phyloP scores from a whole-genome alignment of 208 protist genomes.

The Leishmania mexicana region DNA sequence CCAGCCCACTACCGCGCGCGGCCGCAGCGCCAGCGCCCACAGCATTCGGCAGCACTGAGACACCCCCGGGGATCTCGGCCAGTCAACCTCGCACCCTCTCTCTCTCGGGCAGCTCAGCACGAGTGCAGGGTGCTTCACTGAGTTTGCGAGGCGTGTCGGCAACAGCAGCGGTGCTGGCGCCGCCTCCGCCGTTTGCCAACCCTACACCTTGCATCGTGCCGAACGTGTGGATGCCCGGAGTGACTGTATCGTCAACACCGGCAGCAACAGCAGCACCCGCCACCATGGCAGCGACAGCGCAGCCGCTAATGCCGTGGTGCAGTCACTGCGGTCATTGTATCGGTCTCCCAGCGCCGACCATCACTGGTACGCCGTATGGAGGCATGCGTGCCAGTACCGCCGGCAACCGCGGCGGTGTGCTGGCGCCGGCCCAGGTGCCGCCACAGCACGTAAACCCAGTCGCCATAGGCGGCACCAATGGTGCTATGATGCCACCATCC shows the following conservation, averaged over 20 bases:
- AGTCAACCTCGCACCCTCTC: not conserved
- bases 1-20: not conserved
- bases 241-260: not conserved
- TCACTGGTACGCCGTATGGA: not conserved
- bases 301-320: not conserved
- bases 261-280: not conserved
- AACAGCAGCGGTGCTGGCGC: not conserved
- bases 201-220: not conserved
- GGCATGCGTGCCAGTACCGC: not conserved
- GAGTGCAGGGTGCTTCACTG: not conserved
- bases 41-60: not conserved
- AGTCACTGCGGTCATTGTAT: conserved; percentile 8
- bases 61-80: not conserved
- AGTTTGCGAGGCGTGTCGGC: not conserved
- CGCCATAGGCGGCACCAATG: not conserved
- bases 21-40: not conserved
- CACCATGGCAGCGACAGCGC: not conserved
- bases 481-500: not conserved
- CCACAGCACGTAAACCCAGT: not conserved
- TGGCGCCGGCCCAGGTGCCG: not conserved
- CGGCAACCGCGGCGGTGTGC: not conserved
- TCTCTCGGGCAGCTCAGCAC: not conserved
- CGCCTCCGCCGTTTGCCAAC: not conserved
- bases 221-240: not conserved
- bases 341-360: not conserved